Conservation (phyloP, 1,284 basidiomycete genomes). For the Ustilago cynodontis region DNA sequence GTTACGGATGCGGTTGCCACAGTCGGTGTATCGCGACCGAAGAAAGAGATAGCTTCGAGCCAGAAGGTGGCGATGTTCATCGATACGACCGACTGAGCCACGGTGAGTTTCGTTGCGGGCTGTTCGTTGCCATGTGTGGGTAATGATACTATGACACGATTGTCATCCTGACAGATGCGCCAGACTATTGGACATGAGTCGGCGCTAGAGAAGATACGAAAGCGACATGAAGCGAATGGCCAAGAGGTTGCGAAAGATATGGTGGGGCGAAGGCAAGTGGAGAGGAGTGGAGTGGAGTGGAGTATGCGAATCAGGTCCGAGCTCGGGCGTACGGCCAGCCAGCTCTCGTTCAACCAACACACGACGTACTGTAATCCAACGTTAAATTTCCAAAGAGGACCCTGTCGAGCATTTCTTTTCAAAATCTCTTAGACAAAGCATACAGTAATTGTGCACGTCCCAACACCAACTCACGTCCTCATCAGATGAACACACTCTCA, state of each 20-base stretch:
- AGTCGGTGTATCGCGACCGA: no score
- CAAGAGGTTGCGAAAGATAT: not conserved
- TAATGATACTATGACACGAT: not conserved
- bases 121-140: no score
- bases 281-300: not conserved
- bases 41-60: not conserved
- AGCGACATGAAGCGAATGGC: not conserved
- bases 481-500: no score
- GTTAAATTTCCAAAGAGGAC: not conserved
- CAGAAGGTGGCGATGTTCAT: not conserved
- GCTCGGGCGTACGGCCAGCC: no score
- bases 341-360: not conserved
- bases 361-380: constrained; percentile 6
- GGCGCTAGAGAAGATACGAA: not conserved
- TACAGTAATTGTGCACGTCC: not conserved
- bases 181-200: not conserved
- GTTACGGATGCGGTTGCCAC: no score
- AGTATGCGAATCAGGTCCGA: not conserved
- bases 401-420: constrained; percentile 10
- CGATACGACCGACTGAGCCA: not conserved
- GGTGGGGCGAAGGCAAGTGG: not conserved
- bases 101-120: not conserved
- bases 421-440: not conserved
- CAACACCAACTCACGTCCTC: not conserved
- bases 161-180: not conserved